A percentile compares a stretch with the other conserved stretches of the same genome.
Evolutionary conservation across 495 filamentous ascomycete genomes (phyloP).

Genomic region (Elasticomyces elasticus): DNA sequence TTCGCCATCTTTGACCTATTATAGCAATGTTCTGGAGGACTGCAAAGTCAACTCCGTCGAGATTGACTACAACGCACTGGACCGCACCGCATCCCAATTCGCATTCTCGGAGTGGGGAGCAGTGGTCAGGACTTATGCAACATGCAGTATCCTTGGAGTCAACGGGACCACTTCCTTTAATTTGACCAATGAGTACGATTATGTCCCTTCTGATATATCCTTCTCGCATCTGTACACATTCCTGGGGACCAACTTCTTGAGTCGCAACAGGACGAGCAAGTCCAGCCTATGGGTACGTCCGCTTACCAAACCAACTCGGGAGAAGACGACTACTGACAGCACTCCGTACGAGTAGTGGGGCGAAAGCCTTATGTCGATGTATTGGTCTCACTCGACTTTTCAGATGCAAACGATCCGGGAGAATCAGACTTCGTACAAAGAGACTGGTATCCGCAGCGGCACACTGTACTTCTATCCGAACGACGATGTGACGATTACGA

Average conservation of each 20-base stretch:
- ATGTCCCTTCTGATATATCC: conserved; percentile 7
- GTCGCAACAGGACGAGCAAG: conserved; percentile 7
- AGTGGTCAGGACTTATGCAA: conserved; percentile 6
- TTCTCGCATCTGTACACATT: conserved; percentile 9
- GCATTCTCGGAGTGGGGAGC: conserved; percentile 13
- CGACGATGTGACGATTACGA: neutral
- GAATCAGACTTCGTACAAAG: conserved; percentile 5
- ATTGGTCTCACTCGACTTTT: neutral
- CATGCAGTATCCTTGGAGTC: neutral
- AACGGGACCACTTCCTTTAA: conserved; percentile 18
- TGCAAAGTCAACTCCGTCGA: conserved; percentile 24
- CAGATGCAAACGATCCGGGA: conserved; percentile 8
- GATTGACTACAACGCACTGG: conserved; percentile 20
- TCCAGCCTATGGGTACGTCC: conserved; percentile 23
- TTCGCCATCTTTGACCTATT: conserved; percentile 24
- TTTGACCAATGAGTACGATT: conserved; percentile 25
- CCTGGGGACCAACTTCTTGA: conserved; percentile 7
- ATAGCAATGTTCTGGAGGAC: conserved; percentile 22
- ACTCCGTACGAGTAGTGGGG: no score
- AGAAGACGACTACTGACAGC: no score
- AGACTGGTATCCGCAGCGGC: conserved; percentile 2
- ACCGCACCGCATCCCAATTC: conserved; percentile 1
- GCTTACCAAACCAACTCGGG: no score
- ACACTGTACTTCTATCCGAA: conserved; percentile 12
- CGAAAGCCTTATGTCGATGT: conserved; percentile 20